Percentiles rank a stretch among this genome's conserved stretches.
Conservation (phyloP, 805 yeast species). For the Wickerhamiella occidentalis region DNA sequence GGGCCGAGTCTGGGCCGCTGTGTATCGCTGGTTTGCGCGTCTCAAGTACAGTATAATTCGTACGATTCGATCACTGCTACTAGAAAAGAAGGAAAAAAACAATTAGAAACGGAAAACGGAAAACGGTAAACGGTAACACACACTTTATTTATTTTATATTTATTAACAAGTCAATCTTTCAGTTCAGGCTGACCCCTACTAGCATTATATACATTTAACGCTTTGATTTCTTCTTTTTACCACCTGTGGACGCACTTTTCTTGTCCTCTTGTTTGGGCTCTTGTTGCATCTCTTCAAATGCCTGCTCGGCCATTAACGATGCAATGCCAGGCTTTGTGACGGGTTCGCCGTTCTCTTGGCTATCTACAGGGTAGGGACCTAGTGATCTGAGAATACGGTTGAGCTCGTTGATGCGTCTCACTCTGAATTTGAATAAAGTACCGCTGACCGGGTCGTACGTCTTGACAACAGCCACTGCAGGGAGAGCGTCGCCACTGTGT, state of each 20-base stretch:
- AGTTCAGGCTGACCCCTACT: too few species aligned
- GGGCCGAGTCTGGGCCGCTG: conserved; percentile 9
- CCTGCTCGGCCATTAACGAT: conserved; percentile 23
- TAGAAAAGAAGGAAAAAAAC: background rate
- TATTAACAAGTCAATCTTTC: background rate
- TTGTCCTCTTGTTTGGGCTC: background rate
- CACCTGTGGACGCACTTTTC: background rate
- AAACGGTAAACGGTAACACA: too few species aligned
- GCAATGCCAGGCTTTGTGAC: conserved; percentile 25
- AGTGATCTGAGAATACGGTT: conserved; percentile 58
- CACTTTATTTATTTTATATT: background rate
- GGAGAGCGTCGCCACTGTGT: conserved; percentile 26
- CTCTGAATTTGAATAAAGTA: conserved; percentile 43
- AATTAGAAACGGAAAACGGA: background rate
- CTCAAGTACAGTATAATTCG: background rate
- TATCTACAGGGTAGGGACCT: conserved; percentile 35
- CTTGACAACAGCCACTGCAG: conserved; percentile 38
- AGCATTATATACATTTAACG: background rate
- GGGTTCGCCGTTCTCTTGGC: conserved; percentile 11
- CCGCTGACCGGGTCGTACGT: conserved; percentile 56
- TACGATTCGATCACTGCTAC: background rate
- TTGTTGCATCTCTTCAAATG: conserved; percentile 15
- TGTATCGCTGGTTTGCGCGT: background rate
- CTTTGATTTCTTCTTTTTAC: conserved; percentile 3
- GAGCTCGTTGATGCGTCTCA: conserved; percentile 58